A percentile compares a stretch with the other conserved stretches of the same genome.
Conservation (phyloP, 805 yeast genomes). For the Candida orba region DNA sequence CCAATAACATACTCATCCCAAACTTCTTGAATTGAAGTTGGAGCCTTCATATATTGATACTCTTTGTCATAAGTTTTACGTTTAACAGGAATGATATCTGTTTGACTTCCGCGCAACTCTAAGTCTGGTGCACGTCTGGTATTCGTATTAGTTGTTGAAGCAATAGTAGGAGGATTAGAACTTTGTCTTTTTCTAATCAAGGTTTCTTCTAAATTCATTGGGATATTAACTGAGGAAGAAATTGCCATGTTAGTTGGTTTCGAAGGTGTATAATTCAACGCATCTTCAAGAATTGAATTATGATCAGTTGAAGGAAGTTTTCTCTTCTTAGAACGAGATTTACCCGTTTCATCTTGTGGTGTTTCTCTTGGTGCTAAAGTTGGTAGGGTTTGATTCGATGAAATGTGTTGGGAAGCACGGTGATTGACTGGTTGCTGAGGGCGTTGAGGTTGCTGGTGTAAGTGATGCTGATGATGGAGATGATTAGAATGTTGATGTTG, state of each 20-base stretch:
- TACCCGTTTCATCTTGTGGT: too few relatives aligned
- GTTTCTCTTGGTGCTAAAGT: constrained; percentile 1
- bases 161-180: too few relatives aligned
- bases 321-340: too few relatives aligned
- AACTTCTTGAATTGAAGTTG: constrained; percentile 41
- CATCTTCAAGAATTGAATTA: constrained; percentile 15
- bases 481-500: constrained; percentile 1
- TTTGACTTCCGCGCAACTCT: too few relatives aligned
- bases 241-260: constrained; percentile 4
- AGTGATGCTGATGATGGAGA: constrained; percentile 4
- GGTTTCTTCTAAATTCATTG: not conserved
- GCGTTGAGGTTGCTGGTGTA: constrained; percentile 2
- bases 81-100: too few relatives aligned
- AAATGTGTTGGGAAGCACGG: too few relatives aligned
- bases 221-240: constrained; percentile 5
- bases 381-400: not conserved
- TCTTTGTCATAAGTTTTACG: constrained; percentile 26
- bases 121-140: not conserved
- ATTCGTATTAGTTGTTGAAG: not conserved
- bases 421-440: constrained; percentile 1
- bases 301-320: constrained; percentile 7
- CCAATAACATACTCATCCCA: constrained; percentile 55
- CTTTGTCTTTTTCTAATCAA: too few relatives aligned
- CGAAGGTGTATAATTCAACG: constrained; percentile 4
- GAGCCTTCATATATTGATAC: constrained; percentile 34